Evolutionary conservation across 225 moss, liverwort and hornwort species (phyloP).

Genomic region (Physcomitrium patens): DNA sequence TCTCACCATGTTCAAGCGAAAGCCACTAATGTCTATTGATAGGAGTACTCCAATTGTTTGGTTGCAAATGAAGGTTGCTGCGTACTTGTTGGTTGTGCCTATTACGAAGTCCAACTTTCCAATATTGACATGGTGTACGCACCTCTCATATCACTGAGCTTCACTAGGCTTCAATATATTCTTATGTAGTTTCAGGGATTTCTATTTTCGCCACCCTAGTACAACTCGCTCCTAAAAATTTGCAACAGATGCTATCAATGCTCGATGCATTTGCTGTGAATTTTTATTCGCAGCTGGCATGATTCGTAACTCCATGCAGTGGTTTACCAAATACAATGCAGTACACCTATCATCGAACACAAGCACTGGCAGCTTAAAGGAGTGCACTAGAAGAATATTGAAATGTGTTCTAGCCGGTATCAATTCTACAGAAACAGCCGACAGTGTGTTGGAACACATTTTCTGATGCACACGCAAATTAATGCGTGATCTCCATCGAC

Average conservation of each 20-base stretch:
- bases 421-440: not conserved
- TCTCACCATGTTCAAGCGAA: not conserved
- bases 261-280: no score
- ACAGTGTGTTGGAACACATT: not conserved
- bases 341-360: conserved; percentile 14
- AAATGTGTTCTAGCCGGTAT: not conserved
- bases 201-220: not conserved
- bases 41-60: not conserved
- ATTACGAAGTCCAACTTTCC: not conserved
- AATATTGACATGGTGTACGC: conserved; percentile 29
- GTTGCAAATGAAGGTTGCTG: conserved; percentile 13
- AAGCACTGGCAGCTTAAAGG: not conserved
- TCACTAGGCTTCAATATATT: not conserved
- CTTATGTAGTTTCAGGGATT: no score
- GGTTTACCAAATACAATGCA: not conserved
- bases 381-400: conserved; percentile 2
- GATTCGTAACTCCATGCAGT: not conserved
- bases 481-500: no score
- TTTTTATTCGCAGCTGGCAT: not conserved
- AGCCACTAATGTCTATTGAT: not conserved
- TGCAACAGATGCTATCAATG: no score
- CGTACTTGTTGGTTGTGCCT: not conserved
- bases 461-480: not conserved
- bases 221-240: no score
- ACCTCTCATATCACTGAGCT: not conserved